Evolutionary conservation across 805 yeast species (phyloP), one percentile per base, ranked within the genome.

Genomic region (Lachancea kluyveri): DNA sequence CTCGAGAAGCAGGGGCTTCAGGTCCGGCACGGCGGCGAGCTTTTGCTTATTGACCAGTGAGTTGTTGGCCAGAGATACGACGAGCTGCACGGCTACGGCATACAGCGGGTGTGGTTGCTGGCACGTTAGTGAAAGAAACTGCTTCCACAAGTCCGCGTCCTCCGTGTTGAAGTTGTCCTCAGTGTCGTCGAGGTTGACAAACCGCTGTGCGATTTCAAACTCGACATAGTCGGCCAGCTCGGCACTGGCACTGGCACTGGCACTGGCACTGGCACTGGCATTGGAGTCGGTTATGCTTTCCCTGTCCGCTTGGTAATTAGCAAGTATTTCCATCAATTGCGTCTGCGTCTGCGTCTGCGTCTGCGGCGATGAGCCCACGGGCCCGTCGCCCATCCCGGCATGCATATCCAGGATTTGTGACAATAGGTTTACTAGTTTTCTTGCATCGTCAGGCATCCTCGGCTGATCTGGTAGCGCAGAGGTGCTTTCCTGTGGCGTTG

Each of bases 11-110:
- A 40, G 13, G 17, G 21, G 35, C 12, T 28, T 25, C 8, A 42
- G 15, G 12, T 17, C 17, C 17, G 29, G 22, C 8, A 28, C 11
- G 10, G 19, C 24, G 12, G 31, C 45, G 14, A 56, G 28, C 14
- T 31, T 37, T 36, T 47, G 52, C 26, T 39, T 45, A 35, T 52
- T 52, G 8, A 51, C 28, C 3, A 51, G 10, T 3, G 59, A 54
- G 8, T 35, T 25, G 17, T 38, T 40, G 8, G 43, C 20, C 12
- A 56, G 33, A 7, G 46, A 42, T 3, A 56, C 18, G 4, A 54
- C 35, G 10, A 54, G 42, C 17, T 52, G 54, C 15, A 43, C 20
- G n/a, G 40, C 26, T 4, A 43, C 22, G 5, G 41, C 37, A 21
- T 39, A 38, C 13, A 36, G 37, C 9, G 24, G 9, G 4, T 15